Evolutionary conservation across 192 early-diverging fungal species (phyloP), one percentile per base, ranked within the genome.

Genomic region (Helicostylum pulchrum): DNA sequence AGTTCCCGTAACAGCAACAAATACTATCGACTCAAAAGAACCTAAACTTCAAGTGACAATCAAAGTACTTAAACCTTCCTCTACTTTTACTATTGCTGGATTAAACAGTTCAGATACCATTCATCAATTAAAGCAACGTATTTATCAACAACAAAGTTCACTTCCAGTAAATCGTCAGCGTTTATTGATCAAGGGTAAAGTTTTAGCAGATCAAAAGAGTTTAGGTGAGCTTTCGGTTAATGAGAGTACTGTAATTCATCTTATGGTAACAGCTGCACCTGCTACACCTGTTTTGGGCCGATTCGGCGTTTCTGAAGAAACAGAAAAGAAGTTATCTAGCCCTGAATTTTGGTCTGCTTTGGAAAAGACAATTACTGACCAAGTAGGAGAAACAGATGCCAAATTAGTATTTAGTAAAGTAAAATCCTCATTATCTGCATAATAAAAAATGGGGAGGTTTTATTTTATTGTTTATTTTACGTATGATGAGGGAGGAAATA

Each of bases 141-240:
- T 76, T 11, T 70, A 70, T 47, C 68, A 76, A 53, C 66, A 61
- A 34, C 65, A 67, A 12, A 53, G 44, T 12, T 36, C 62, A 12
- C 49, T 71, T 32, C 60, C 74, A 6, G 53, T 61, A 2, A 53
- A 55, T 6, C 68, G 76, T 14, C 85, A 87, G 60, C 79, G 85
- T 26, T 64, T 87, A 21, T 75, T 87, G 51, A 66, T 87, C 26
- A 84, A 81, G 50, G 85, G 85, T 20, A 87, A 87, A 58, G 77
- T 78, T 2, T 68, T 87, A 44, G 34, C 72, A 4, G 85, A 87
- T 64, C 76, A 61, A 48, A 83, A 82, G 53, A 61, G 65, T n/a
- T 56, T 87, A 53, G 58, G 46, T 3, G 84, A 87, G 21, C 82
- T 84, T 53, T 67, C 65, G 7, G 49, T 87, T 19, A 62, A 53